Conservation (phyloP, 768 basidiomycete genomes). For the Auricularia cornea region DNA sequence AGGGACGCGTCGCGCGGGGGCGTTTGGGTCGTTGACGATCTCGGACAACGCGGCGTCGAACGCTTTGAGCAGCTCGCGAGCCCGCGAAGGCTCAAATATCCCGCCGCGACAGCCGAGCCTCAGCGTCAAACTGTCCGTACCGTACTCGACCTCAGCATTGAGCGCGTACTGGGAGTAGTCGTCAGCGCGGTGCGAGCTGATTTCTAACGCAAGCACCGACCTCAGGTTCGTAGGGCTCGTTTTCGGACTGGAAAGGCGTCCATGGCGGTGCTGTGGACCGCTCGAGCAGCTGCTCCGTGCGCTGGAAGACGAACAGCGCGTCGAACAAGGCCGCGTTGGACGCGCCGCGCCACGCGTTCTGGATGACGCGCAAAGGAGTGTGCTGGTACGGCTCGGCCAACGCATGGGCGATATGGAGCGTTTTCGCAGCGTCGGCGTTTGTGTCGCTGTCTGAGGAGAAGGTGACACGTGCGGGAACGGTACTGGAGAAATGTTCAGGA, state of each 20-base stretch:
- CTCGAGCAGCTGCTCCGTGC: constrained; percentile 7
- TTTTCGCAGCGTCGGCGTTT: constrained; percentile 28
- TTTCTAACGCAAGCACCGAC: constrained; percentile 20
- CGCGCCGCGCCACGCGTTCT: constrained; percentile 14
- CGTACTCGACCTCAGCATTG: constrained; percentile 34
- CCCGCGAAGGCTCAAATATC: constrained; percentile 16
- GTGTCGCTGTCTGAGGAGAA: constrained; percentile 13
- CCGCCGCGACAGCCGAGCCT: constrained; percentile 28
- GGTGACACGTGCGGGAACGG: constrained; percentile 36
- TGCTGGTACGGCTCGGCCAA: constrained; percentile 37
- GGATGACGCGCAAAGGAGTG: constrained; percentile 35
- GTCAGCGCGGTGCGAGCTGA: background rate
- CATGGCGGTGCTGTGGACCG: constrained; percentile 9
- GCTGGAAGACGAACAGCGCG: constrained; percentile 39
- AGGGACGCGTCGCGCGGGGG: background rate
- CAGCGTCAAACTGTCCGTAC: constrained; percentile 22
- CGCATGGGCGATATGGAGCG: constrained; percentile 31
- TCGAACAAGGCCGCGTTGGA: constrained; percentile 31
- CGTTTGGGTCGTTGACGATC: constrained; percentile 16
- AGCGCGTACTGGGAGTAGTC: constrained; percentile 31
- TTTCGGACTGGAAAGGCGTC: constrained; percentile 15
- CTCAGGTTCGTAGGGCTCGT: constrained; percentile 17
- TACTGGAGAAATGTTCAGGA: constrained; percentile 34
- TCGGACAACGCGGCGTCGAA: constrained; percentile 16
- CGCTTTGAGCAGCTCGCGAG: constrained; percentile 15